Base-by-base conservation (phyloP, 2,329 filamentous ascomycete species). In the Aspergillus sp. region DNA sequence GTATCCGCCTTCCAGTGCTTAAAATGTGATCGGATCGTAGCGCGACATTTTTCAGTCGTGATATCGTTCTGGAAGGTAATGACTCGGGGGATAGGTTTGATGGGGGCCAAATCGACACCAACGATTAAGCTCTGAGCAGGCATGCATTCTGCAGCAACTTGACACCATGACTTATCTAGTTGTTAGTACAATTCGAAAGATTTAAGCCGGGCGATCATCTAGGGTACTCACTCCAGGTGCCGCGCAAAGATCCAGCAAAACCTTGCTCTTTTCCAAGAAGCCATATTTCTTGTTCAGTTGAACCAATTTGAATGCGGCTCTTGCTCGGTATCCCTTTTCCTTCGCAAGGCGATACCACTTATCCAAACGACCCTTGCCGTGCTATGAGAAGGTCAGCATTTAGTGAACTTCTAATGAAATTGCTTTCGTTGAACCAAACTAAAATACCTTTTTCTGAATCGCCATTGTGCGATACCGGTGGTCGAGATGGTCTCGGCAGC, bases 281-380 rank as follows among this genome's bases (percentile, higher is more conserved):
- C 91, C 90, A 89, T 96, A 99, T 75, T 97, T 98, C 79, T 98
- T 97, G 81, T 99, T 99, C 69, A 99, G 81, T 76, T 99, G 93
- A 66, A 99, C 93, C 68, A 99, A 80, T 80, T 99, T 99, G 84
- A 98, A 98, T 56, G 95, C 93, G 67, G 95, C 93, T 83, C 95
- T 86, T 61, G 95, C 93, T 70, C 95, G 85, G 74, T 97, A 99
- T 62, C 95, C 95, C 77, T 97, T 98, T 76, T 99, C 95, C 78
- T 99, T 99, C 61, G 95, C 95, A 70, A 98, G 87, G 74, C 93
- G 93, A 79, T 98, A 99, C 91, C 93, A 98, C 79, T 98, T 97
- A 79, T 99, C 95, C 70, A 97, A 83, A 85, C 93, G 93, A 77
- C 93, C 93, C 81, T 98, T 98, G 79, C 92, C 93, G 80, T 96